Evolutionary conservation across 331 rosid species (phyloP), one percentile per base, ranked within the genome.

Genomic region (Arachis monticola): DNA sequence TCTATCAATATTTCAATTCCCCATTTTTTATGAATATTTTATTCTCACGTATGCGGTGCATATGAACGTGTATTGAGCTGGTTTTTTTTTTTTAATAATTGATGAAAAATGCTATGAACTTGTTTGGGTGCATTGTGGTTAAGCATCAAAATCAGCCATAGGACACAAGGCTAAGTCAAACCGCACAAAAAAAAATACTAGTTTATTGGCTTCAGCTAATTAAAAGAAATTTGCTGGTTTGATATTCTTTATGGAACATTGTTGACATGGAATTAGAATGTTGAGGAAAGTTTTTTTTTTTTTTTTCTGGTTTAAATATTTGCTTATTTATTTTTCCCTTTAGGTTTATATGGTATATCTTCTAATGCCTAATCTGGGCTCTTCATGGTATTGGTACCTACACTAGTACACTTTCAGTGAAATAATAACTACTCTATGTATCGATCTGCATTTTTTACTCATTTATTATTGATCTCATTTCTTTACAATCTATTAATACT

Each of bases 401-500:
- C 35, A 53, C 42, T 31, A 7, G 11, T 42, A 41, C 50, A 35
- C 42, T 27, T 27, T 4, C 41, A 38, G 4, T 38, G 5, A 66
- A 50, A 48, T 72, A 56, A 38, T 10, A 38, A 38, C 68, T 60
- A 72, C 53, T 63, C 55, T 64, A 57, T 41, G 65, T 66, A 11
- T 66, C 56, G 41, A 6, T 44, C 32, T 42, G 55, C 64, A 60
- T 79, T 27, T 40, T 63, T n/a, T 72, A 10, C 8, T 7, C 51
- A 10, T 51, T 48, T 48, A 38, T 38, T 38, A 38, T 60, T 70
- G 8, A 45, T 58, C 67, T 67, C 71, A 40, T 74, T 32, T 78
- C 65, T 74, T 65, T 48, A 14, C 48, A 68, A 57, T 52, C 22
- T 61, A 60, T 70, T 53, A 73, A 69, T 35, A 51, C 75, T 38